Evolutionary conservation across 2,329 filamentous ascomycete genomes (phyloP), one percentile per base, ranked within the genome.

Genomic region (Stagonosporopsis vannaccii): DNA sequence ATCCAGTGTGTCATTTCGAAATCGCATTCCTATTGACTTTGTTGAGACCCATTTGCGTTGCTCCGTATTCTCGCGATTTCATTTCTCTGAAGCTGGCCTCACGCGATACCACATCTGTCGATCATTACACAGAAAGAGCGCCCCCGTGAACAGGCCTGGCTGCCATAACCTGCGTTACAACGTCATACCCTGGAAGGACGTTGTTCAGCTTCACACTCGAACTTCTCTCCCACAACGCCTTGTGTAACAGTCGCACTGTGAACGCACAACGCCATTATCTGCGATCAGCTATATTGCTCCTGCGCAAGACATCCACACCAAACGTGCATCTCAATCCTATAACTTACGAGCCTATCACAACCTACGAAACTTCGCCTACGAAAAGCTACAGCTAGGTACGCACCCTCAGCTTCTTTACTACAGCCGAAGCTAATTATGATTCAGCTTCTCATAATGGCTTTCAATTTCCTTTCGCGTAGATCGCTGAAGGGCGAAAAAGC

Each of bases 401-500:
- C 39, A 22, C 37, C 8, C 19, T 33, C n/a, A 25, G 6, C 2
- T 6, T 33, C 3, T 30, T 2, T 8, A 28, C 15, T 9, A 20
- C 3, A 8, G 6, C 9, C 13, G 8, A 47, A 19, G 12, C 50
- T 57, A 40, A 62, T 41, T 15, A 55, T 51, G 33, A 45, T 59
- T 32, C 59, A 66, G 61, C 33, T 60, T 30, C 15, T 58, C 60
- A 51, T 32, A 39, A 73, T 72, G 69, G 65, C 61, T 41, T 45
- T 73, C 60, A 69, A 66, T 28, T 74, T 73, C 63, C 63, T 74
- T 43, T 65, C 61, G 6, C 59, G 61, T 56, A 64, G 68, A 56
- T 65, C 63, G 44, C 59, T 73, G 42, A 69, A 69, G 50, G 66
- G 65, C 63, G 69, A 74, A 35, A 74, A 74, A 56, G 59, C 62